Conservation (phyloP, 331 rosid species). For the Rosa hybrid region DNA sequence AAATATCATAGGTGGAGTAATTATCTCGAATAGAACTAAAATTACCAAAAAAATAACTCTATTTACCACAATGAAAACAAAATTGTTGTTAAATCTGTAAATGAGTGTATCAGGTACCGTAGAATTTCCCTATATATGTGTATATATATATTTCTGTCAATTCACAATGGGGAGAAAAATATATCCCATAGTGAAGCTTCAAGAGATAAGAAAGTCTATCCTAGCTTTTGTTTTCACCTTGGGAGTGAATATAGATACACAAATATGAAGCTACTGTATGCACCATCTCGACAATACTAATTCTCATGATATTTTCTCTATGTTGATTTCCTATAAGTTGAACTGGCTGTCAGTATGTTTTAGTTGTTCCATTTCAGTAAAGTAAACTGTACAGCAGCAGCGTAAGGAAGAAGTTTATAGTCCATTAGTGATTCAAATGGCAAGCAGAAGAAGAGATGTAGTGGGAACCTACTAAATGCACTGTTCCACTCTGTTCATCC, state of each 20-base stretch:
- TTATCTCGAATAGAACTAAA: no score
- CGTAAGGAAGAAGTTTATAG: slow-evolving; percentile 41
- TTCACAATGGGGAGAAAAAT: slow-evolving; percentile 50
- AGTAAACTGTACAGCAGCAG: slow-evolving; percentile 47
- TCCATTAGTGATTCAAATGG: slow-evolving; percentile 39
- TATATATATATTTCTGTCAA: slow-evolving; percentile 26
- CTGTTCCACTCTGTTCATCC: slow-evolving; percentile 87
- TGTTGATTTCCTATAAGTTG: slow-evolving; percentile 42
- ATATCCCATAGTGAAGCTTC: slow-evolving; percentile 42
- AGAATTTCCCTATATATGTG: no score
- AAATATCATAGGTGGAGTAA: no score
- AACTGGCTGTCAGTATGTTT: slow-evolving; percentile 36
- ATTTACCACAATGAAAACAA: no score
- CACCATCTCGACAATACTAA: slow-evolving; percentile 25
- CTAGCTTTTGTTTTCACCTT: slow-evolving; percentile 38
- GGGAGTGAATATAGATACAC: slow-evolving; percentile 28
- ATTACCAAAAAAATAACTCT: no score
- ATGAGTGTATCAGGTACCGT: no score
- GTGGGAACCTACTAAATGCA: slow-evolving; percentile 92
- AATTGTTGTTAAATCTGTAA: no score
- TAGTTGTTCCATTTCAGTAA: slow-evolving; percentile 42
- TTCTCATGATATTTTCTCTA: slow-evolving; percentile 28
- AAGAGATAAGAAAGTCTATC: slow-evolving; percentile 27
- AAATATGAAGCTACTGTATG: slow-evolving; percentile 33
- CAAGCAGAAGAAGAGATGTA: slow-evolving; percentile 51